Percentiles rank a stretch among this genome's conserved stretches.
Evolutionary conservation across 768 basidiomycete genomes (phyloP).

Genomic region (Dacryopinax primogenitus): DNA sequence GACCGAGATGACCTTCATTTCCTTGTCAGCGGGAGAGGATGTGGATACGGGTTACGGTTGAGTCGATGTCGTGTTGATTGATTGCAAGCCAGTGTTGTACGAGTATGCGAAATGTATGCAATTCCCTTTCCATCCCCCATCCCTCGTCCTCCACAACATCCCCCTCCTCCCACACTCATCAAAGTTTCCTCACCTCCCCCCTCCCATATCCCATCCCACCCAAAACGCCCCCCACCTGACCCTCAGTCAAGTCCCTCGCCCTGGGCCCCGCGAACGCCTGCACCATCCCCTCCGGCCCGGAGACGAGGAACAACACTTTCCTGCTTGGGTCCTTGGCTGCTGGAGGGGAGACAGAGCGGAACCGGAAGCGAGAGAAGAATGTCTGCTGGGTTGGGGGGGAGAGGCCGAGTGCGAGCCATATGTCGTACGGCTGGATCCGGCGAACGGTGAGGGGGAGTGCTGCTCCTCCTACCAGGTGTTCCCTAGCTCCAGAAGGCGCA

Average conservation of each 20-base stretch:
- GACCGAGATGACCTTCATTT: not conserved
- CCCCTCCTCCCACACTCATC: constrained; percentile 21
- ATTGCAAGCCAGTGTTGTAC: too few species aligned
- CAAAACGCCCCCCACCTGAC: constrained; percentile 51
- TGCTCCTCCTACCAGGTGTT: not conserved
- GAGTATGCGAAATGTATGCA: too few species aligned
- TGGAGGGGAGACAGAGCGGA: not conserved
- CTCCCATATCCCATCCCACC: constrained; percentile 41
- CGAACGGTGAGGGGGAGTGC: not conserved
- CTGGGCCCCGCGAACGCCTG: constrained; percentile 57
- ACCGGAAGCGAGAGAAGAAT: not conserved
- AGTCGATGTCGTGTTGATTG: too few species aligned
- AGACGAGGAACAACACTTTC: constrained; percentile 55
- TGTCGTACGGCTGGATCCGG: not conserved
- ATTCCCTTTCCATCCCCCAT: not conserved
- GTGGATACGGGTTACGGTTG: too few species aligned
- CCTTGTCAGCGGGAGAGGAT: too few species aligned
- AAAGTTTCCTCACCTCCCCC: constrained; percentile 60
- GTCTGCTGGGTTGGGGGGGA: not conserved
- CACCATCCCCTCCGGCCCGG: constrained; percentile 83
- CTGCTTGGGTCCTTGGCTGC: constrained; percentile 22
- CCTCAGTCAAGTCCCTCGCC: constrained; percentile 41
- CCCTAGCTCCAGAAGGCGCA: constrained; percentile 8
- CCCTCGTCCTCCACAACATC: not conserved
- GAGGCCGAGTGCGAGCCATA: not conserved